A percentile compares a stretch with the other conserved stretches of the same genome.
These are phyloP conservation scores for Chaetomium globosum DNA, from an alignment of 2,329 filamentous ascomycete species.

Conservation along the genomic window DNA sequence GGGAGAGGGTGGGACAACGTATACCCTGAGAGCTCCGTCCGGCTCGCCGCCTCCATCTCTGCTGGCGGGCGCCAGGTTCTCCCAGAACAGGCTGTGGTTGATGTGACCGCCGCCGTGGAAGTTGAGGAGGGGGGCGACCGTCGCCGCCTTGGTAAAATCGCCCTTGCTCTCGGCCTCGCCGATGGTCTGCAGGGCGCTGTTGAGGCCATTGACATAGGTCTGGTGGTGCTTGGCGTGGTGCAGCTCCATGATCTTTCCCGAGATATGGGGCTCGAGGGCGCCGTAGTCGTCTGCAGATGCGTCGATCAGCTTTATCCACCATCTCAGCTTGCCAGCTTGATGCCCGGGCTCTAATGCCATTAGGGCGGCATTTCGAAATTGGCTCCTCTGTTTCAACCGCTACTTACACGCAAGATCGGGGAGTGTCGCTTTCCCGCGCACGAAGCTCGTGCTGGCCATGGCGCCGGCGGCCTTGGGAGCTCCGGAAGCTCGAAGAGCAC, in stretches of 20 bases:
- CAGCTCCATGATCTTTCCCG: slow-evolving; percentile 76
- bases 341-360: not conserved
- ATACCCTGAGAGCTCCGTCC: slow-evolving; percentile 62
- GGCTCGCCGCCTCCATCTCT: slow-evolving; percentile 65
- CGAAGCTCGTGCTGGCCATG: slow-evolving; percentile 73
- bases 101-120: slow-evolving; percentile 93
- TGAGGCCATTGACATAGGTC: slow-evolving; percentile 76
- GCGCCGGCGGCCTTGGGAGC: slow-evolving; percentile 64
- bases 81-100: slow-evolving; percentile 93
- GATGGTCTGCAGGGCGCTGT: slow-evolving; percentile 65
- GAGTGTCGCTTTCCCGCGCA: slow-evolving; percentile 86
- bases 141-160: slow-evolving; percentile 55
- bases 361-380: not conserved
- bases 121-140: slow-evolving; percentile 62
- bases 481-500: slow-evolving; percentile 67
- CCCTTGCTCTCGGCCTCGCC: slow-evolving; percentile 65
- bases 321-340: too few relatives aligned
- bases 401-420: slow-evolving; percentile 73
- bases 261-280: slow-evolving; percentile 84
- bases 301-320: slow-evolving; percentile 7
- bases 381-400: not conserved
- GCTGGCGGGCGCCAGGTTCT: slow-evolving; percentile 72
- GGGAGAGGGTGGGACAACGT: not conserved
- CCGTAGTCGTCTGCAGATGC: slow-evolving; percentile 81
- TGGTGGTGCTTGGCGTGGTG: slow-evolving; percentile 81